Evolutionary conservation across 768 basidiomycete species (phyloP).

Genomic region (Lepiota subincarnata): DNA sequence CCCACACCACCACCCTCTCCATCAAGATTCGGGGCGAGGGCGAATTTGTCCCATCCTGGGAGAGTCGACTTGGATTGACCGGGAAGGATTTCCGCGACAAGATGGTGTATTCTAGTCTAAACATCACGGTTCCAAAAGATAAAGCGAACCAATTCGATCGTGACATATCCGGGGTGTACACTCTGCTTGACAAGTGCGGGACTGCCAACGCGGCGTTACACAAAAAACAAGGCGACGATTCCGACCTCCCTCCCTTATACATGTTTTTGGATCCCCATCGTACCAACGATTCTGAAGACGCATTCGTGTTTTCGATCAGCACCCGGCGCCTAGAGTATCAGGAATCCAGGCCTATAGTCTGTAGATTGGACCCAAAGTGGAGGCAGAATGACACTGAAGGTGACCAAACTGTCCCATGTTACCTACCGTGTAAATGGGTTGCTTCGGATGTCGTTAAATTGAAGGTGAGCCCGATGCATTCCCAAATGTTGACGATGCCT

Average conservation of each 20-base stretch:
- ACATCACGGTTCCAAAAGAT: conserved; percentile 53
- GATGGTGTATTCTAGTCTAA: conserved; percentile 61
- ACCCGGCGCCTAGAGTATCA: conserved; percentile 78
- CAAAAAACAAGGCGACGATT: conserved; percentile 51
- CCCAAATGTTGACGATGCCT: conserved; percentile 2
- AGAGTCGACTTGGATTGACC: conserved; percentile 70
- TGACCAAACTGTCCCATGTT: conserved; percentile 48
- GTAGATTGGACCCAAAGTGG: conserved; percentile 73
- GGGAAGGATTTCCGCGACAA: conserved; percentile 63
- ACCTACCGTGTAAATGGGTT: conserved; percentile 67
- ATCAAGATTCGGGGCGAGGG: conserved; percentile 63
- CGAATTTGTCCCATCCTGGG: conserved; percentile 80
- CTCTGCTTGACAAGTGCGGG: conserved; percentile 80
- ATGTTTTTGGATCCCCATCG: conserved; percentile 86
- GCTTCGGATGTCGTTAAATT: conserved; percentile 43
- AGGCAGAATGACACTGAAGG: conserved; percentile 57
- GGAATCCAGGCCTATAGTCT: conserved; percentile 73
- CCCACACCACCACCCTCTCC: conserved; percentile 47
- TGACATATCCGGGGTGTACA: conserved; percentile 77
- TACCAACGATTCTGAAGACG: conserved; percentile 71
- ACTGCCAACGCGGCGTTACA: conserved; percentile 85
- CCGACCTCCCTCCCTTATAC: conserved; percentile 58
- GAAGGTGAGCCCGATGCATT: conserved; percentile 37
- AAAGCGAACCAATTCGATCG: conserved; percentile 57
- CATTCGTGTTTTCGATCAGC: conserved; percentile 80